These are phyloP conservation scores for Clarireedia paspali DNA, from an alignment of 2,329 filamentous ascomycete genomes.

Conservation along the genomic window DNA sequence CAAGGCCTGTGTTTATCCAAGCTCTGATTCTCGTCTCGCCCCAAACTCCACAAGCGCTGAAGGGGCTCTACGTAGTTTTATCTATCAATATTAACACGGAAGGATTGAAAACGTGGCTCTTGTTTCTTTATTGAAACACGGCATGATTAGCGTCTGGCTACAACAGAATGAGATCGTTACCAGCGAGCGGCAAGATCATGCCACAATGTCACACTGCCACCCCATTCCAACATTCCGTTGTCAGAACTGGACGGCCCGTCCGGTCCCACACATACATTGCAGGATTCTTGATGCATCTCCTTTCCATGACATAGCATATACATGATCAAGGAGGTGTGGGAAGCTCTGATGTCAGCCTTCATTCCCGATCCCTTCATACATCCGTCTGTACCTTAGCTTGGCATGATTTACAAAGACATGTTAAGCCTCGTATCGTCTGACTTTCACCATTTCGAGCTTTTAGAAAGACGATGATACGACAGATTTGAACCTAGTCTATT, in stretches of 20 bases:
- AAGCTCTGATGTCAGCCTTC: constrained; percentile 2
- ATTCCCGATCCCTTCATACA: neutral
- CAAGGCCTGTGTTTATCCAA: no score
- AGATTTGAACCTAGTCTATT: neutral
- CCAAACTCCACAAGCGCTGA: neutral
- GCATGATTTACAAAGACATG: neutral
- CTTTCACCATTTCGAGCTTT: neutral
- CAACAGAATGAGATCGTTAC: constrained; percentile 8
- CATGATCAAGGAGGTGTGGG: neutral
- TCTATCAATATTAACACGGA: neutral
- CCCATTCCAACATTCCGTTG: constrained; percentile 6
- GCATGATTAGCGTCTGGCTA: constrained; percentile 2
- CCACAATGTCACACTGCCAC: constrained; percentile 5
- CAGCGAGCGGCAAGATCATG: constrained; percentile 7
- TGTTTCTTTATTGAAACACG: constrained; percentile 1
- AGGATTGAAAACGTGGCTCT: constrained; percentile 9
- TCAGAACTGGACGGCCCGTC: constrained; percentile 9
- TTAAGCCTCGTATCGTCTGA: neutral
- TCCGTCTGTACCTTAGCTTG: neutral
- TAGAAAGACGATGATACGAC: neutral
- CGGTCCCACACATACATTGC: constrained; percentile 1
- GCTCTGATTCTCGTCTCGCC: no score
- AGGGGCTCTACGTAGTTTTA: neutral
- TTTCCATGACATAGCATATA: neutral
- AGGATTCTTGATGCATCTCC: constrained; percentile 4